Conservation (phyloP, 371 early-diverging fungal genomes). For the Mycotypha africana region DNA sequence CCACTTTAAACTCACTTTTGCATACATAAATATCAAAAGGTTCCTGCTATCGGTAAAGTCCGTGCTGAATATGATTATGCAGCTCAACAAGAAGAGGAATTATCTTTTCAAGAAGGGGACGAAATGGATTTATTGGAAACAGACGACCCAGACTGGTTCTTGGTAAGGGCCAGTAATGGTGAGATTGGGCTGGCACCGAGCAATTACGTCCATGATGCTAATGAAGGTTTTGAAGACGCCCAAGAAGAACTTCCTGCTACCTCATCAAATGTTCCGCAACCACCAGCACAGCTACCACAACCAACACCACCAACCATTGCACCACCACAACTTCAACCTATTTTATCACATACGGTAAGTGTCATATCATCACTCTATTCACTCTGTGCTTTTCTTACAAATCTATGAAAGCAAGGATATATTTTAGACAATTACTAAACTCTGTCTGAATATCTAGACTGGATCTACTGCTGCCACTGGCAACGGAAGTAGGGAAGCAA, state of each 20-base stretch:
- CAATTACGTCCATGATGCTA: slow-evolving; percentile 76
- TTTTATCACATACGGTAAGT: slow-evolving; percentile 20
- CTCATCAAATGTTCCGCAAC: too few relatives aligned
- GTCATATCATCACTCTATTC: not conserved
- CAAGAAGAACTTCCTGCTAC: too few relatives aligned
- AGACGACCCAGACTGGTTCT: slow-evolving; percentile 79
- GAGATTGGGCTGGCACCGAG: slow-evolving; percentile 70
- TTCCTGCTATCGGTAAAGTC: slow-evolving; percentile 46
- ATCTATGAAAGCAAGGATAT: not conserved
- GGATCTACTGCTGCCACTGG: slow-evolving; percentile 14
- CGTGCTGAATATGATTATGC: slow-evolving; percentile 76
- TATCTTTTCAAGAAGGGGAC: slow-evolving; percentile 72
- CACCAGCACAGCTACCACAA: too few relatives aligned
- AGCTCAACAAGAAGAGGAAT: slow-evolving; percentile 74
- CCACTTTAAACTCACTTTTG: too few relatives aligned
- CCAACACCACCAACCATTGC: slow-evolving; percentile 1
- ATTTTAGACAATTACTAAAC: not conserved
- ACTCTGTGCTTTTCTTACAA: not conserved
- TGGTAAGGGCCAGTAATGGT: slow-evolving; percentile 53
- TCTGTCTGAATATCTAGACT: not conserved
- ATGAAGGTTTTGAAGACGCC: slow-evolving; percentile 1
- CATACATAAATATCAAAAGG: too few relatives aligned
- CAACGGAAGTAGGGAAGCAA: slow-evolving; percentile 5
- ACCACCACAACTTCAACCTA: slow-evolving; percentile 14
- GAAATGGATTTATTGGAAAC: slow-evolving; percentile 64